phyloP scores from a whole-genome alignment of 768 basidiomycete species.

The Stropharia rugosoannulata region DNA sequence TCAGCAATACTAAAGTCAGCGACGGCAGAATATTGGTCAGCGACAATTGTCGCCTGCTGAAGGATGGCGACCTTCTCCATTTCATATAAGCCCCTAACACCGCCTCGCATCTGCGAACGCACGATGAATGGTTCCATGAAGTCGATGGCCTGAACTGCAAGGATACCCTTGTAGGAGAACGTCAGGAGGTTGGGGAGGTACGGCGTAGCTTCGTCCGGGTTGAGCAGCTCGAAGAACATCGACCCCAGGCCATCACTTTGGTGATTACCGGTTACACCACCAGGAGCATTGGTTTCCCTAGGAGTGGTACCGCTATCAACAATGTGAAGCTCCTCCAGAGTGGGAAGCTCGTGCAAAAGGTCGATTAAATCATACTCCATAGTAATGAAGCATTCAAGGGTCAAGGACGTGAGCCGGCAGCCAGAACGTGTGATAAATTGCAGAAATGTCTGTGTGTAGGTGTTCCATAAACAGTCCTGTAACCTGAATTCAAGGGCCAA shows the following conservation, averaged over 20 bases:
- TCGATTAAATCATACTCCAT: conserved; percentile 14
- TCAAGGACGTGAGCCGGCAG: conserved; percentile 9
- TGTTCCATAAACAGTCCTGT: neutral
- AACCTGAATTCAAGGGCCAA: conserved; percentile 1
- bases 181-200: conserved; percentile 12
- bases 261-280: neutral
- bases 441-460: neutral
- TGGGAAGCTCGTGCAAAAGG: conserved; percentile 1
- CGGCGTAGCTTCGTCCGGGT: conserved; percentile 10
- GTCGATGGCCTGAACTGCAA: conserved; percentile 13
- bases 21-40: conserved; percentile 11
- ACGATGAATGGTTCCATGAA: conserved; percentile 18
- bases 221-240: conserved; percentile 15
- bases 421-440: conserved; percentile 12
- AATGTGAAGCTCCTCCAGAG: conserved; percentile 10
- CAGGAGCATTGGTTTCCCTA: neutral
- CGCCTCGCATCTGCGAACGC: conserved; percentile 12
- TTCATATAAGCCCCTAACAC: neutral
- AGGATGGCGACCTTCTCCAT: conserved; percentile 5
- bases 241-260: conserved; percentile 1
- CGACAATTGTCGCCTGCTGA: conserved; percentile 6
- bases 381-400: conserved; percentile 5
- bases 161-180: conserved; percentile 12
- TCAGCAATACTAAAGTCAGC: conserved; percentile 13
- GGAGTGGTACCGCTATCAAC: neutral